Evolutionary conservation across 495 filamentous ascomycete genomes (phyloP), one percentile per base, ranked within the genome.

Genomic region (Poronia punctata): DNA sequence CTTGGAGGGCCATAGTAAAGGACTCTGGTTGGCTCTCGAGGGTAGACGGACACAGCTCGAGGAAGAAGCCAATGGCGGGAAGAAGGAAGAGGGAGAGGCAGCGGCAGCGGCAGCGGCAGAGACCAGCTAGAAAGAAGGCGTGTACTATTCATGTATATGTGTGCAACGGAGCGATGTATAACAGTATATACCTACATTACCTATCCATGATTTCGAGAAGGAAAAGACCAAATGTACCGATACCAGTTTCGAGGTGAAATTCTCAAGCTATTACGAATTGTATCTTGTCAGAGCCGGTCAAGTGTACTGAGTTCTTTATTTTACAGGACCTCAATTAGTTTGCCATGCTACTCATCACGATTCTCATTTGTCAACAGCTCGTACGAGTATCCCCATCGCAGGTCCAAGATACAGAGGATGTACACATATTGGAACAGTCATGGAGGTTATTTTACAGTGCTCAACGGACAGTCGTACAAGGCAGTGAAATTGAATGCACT

Each of bases 21-120:
- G 75, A 52, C 53, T 96, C 28, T 96, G 87, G 71, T 69, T 89
- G 42, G 84, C 87, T 17, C 63, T 94, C 52, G 87, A 96, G 72
- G 77, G 85, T 28, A 69, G 88, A 54, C 72, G 79, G 61, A 72
- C 62, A 27, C 79, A 82, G 58, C 62, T 96, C 61, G 84, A 93
- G 57, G 86, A 90, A 46, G 83, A 84, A 52, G 65, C 68, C 50
- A 76, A 73, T 46, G 66, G 57, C 15, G 60, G 43, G 9, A 54
- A 54, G 23, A 56, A 64, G 25, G 59, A 61, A 38, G 56, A 21
- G 7, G 55, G 56, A 39, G 49, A 56, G 46, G 60, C 58, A n/a
- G 24, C 24, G n/a, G n/a, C n/a, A n/a, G n/a, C n/a, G n/a, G n/a
- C 10, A 12, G 31, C 18, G 16, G 37, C 16, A 36, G 59, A 62